A percentile compares a stretch with the other conserved stretches of the same genome.
Conservation (phyloP, 1,139 yeast species). For the Suhomyces coccinellae region DNA sequence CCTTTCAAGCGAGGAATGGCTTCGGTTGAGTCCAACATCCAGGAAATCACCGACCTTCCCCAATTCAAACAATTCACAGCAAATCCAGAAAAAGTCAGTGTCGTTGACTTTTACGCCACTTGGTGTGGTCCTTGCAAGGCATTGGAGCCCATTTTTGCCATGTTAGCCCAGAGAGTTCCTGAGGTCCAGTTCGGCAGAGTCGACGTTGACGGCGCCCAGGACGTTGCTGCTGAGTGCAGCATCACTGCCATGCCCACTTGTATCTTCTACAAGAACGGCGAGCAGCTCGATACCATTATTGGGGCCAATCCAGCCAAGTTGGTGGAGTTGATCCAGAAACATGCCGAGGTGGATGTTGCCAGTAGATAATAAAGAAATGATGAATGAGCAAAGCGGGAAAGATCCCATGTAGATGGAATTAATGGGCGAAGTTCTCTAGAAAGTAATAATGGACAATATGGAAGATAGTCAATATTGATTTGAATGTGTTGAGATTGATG, state of each 20-base stretch:
- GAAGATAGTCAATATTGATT: no score
- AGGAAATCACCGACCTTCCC: conserved; percentile 13
- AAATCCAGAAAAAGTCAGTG: conserved; percentile 30
- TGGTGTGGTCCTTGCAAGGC: conserved; percentile 53
- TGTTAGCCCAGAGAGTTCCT: conserved; percentile 39
- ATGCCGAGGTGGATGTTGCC: conserved; percentile 24
- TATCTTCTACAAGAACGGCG: conserved; percentile 36
- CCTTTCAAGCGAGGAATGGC: not conserved
- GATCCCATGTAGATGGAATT: no score
- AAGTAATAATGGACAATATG: no score
- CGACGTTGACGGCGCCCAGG: conserved; percentile 35
- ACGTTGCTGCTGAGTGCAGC: conserved; percentile 31
- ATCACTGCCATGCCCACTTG: conserved; percentile 41
- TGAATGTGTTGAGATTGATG: no score
- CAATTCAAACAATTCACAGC: conserved; percentile 24
- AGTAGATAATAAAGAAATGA: no score
- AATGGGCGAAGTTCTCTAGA: no score
- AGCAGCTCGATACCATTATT: conserved; percentile 29
- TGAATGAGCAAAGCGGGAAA: no score
- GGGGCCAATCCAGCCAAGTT: conserved; percentile 38
- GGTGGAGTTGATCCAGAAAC: conserved; percentile 24
- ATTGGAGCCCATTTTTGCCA: conserved; percentile 40
- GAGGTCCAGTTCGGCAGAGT: conserved; percentile 41
- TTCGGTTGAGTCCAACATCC: conserved; percentile 3
- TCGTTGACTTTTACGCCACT: conserved; percentile 45